phyloP scores from a whole-genome alignment of 306 rosid species.

The Senna siamea region DNA sequence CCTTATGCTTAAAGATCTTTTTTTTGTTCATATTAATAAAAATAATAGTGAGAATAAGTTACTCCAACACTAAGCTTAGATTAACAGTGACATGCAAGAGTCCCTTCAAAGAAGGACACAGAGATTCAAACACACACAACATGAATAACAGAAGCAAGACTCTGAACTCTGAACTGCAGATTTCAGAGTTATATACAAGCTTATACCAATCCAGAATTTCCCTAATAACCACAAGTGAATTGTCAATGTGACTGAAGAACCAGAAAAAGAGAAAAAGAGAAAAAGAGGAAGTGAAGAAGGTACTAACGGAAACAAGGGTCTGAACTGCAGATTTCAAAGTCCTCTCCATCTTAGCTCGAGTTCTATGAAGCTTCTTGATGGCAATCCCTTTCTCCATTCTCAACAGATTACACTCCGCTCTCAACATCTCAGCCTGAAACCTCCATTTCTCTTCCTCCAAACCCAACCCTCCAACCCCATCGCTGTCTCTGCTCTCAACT shows the following conservation, averaged over 20 bases:
- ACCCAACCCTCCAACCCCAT: conserved; percentile 29
- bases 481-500: conserved; percentile 45
- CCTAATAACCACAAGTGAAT: not conserved
- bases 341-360: conserved; percentile 58
- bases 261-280: not conserved
- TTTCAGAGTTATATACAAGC: too few species aligned
- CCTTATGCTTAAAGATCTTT: too few species aligned
- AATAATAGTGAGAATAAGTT: too few species aligned
- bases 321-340: conserved; percentile 70
- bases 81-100: too few species aligned
- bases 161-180: too few species aligned
- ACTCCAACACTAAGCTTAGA: too few species aligned
- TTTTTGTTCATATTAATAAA: too few species aligned
- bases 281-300: not conserved
- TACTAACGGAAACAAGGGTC: conserved; percentile 77
- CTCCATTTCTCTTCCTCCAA: conserved; percentile 83
- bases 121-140: too few species aligned
- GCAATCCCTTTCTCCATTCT: conserved; percentile 91
- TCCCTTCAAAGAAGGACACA: too few species aligned
- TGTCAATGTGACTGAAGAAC: not conserved
- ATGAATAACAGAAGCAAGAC: too few species aligned
- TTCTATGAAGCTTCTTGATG: conserved; percentile 63
- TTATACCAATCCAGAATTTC: not conserved
- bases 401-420: conserved; percentile 90
- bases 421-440: conserved; percentile 92